A percentile compares a stretch with the other conserved stretches of the same genome.
phyloP scores from a whole-genome alignment of 106 monocot genomes.

The Dendrobium officinale region DNA sequence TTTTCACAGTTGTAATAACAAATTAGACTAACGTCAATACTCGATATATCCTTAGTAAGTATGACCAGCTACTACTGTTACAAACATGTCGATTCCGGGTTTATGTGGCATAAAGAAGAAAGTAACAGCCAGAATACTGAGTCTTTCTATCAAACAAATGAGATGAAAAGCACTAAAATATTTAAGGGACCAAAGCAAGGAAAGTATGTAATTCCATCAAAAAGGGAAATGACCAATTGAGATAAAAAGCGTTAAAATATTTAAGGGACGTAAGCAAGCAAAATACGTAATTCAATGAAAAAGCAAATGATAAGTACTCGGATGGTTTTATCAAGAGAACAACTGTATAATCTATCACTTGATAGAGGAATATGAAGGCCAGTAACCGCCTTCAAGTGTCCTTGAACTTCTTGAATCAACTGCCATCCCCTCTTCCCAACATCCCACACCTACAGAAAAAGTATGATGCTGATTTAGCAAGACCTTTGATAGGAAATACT shows the following conservation, averaged over 20 bases:
- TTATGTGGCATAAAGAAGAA: background rate
- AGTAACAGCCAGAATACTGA: background rate
- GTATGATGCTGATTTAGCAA: constrained; percentile 12
- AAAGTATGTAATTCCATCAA: background rate
- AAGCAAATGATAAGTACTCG: constrained; percentile 24
- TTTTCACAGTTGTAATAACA: background rate
- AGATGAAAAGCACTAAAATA: constrained; percentile 1
- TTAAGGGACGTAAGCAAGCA: background rate
- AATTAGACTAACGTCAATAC: background rate
- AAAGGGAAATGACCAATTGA: background rate
- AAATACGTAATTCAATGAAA: background rate
- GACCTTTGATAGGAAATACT: background rate
- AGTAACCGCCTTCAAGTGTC: constrained; percentile 39
- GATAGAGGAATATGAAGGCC: constrained; percentile 28
- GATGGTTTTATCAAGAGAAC: constrained; percentile 46
- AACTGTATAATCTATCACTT: constrained; percentile 38
- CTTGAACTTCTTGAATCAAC: constrained; percentile 39
- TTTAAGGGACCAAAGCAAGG: background rate
- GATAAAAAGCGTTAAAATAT: background rate
- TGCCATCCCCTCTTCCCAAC: constrained; percentile 29
- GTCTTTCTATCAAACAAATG: background rate
- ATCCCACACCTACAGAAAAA: constrained; percentile 39
- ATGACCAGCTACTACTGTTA: background rate
- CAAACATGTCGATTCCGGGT: background rate
- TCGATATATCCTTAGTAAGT: background rate